A percentile compares a stretch with the other conserved stretches of the same genome.
These are phyloP conservation scores for Lactarius quietus DNA, from an alignment of 768 basidiomycete species.

Conservation along the genomic window DNA sequence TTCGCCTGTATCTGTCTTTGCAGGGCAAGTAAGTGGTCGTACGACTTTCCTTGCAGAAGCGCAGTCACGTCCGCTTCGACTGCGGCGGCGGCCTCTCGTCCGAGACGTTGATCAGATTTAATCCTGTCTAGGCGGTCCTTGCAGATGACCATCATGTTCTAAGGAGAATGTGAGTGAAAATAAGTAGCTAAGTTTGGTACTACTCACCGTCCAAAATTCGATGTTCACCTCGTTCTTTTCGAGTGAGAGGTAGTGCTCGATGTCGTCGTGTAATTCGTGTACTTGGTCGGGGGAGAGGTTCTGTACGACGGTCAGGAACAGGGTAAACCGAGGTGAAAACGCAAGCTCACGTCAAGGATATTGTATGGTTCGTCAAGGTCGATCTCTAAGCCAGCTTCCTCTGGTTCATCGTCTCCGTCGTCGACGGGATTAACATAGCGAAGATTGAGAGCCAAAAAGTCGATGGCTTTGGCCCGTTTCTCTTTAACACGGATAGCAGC, in stretches of 20 bases:
- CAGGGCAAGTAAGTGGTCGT: conserved; percentile 76
- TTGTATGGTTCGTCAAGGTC: conserved; percentile 98
- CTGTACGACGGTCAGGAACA: conserved; percentile 37
- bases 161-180: conserved; percentile 9
- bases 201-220: conserved; percentile 93
- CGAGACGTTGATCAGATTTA: conserved; percentile 56
- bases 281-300: conserved; percentile 85
- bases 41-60: conserved; percentile 80
- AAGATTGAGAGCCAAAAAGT: conserved; percentile 94
- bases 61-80: conserved; percentile 84
- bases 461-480: conserved; percentile 97
- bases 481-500: conserved; percentile 95
- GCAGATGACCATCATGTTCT: conserved; percentile 98
- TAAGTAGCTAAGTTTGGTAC: conserved; percentile 9
- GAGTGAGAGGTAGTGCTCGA: conserved; percentile 84
- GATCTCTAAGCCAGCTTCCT: conserved; percentile 91
- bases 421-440: conserved; percentile 78
- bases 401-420: conserved; percentile 65
- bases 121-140: conserved; percentile 83
- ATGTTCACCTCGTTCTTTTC: conserved; percentile 83
- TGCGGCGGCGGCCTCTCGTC: conserved; percentile 65
- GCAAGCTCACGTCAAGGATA: conserved; percentile 82
- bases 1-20: conserved; percentile 88
- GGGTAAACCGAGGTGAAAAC: not conserved
- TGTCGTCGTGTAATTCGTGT: conserved; percentile 91